Conservation (phyloP, 2,329 filamentous ascomycete genomes). For the Aspergillus vadensis region DNA sequence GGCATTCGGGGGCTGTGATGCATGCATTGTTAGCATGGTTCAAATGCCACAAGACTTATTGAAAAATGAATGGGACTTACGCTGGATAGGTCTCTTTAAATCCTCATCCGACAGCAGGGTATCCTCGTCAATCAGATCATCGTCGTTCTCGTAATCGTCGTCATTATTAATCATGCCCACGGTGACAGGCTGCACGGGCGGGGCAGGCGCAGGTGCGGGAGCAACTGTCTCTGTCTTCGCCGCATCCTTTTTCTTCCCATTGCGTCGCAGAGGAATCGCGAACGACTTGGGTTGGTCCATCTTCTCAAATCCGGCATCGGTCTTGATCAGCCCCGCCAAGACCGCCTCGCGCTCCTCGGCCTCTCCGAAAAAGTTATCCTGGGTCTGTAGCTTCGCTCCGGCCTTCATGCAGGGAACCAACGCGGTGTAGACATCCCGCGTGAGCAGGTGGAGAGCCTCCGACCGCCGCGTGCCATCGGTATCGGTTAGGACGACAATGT, state of each 20-base stretch:
- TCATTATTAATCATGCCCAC: slow-evolving; percentile 15
- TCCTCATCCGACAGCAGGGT: slow-evolving; percentile 84
- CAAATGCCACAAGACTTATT: too few relatives aligned
- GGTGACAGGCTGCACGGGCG: slow-evolving; percentile 7
- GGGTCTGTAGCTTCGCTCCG: slow-evolving; percentile 25
- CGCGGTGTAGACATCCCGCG: slow-evolving; percentile 66
- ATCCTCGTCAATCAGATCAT: slow-evolving; percentile 42
- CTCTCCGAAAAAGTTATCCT: slow-evolving; percentile 23
- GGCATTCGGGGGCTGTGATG: slow-evolving; percentile 73
- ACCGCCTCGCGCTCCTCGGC: slow-evolving; percentile 65
- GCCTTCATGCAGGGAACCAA: slow-evolving; percentile 60
- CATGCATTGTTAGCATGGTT: slow-evolving; percentile 14
- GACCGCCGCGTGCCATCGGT: slow-evolving; percentile 64
- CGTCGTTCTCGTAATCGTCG: slow-evolving; percentile 20
- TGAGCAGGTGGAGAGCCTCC: slow-evolving; percentile 67
- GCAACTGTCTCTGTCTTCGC: slow-evolving; percentile 18
- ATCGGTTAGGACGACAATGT: slow-evolving; percentile 81
- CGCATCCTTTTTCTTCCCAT: slow-evolving; percentile 59
- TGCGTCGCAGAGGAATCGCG: slow-evolving; percentile 63
- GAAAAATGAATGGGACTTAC: slow-evolving; percentile 56
- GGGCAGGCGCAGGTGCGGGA: slow-evolving; percentile 1
- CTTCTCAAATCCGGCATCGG: slow-evolving; percentile 70
- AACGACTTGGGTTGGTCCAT: slow-evolving; percentile 61
- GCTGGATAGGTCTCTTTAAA: slow-evolving; percentile 73
- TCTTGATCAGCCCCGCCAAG: slow-evolving; percentile 73